phyloP scores from a whole-genome alignment of 345 rosid genomes.

The Psidium guajava region DNA sequence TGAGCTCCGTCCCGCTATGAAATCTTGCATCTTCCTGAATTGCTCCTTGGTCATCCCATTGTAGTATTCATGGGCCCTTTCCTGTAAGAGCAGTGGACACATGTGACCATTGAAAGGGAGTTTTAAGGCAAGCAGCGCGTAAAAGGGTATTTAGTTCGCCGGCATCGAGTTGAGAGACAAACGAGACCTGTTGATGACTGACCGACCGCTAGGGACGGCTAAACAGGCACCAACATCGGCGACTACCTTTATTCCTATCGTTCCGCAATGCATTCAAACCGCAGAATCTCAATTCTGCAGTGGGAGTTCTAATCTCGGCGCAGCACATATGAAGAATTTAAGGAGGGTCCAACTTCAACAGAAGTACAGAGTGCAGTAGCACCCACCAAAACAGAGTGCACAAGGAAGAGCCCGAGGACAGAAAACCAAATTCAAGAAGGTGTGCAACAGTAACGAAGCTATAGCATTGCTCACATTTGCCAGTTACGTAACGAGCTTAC shows the following conservation, averaged over 20 bases:
- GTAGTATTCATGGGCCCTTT: slow-evolving; percentile 70
- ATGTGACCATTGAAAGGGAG: not conserved
- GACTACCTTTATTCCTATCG: not conserved
- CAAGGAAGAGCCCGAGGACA: not conserved
- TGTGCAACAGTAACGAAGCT: not conserved
- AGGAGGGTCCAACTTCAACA: not conserved
- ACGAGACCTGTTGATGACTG: not conserved
- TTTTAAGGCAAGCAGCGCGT: not conserved
- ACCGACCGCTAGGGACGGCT: not conserved
- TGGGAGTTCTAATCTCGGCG: not conserved
- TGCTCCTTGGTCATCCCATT: slow-evolving; percentile 79
- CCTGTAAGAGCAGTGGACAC: slow-evolving; percentile 20
- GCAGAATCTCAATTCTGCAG: not conserved
- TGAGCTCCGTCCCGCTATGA: slow-evolving; percentile 57
- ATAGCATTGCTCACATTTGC: not conserved
- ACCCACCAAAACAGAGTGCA: not conserved
- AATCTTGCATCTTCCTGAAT: slow-evolving; percentile 94
- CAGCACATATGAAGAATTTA: not conserved
- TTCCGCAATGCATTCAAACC: not conserved
- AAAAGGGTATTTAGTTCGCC: not conserved
- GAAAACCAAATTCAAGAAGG: not conserved
- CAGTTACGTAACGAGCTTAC: not conserved
- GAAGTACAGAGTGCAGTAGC: not conserved
- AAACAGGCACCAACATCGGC: not conserved
- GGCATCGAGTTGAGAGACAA: not conserved